Base-by-base conservation (phyloP, 2,329 filamentous ascomycete species). In the Venturia carpophila region DNA sequence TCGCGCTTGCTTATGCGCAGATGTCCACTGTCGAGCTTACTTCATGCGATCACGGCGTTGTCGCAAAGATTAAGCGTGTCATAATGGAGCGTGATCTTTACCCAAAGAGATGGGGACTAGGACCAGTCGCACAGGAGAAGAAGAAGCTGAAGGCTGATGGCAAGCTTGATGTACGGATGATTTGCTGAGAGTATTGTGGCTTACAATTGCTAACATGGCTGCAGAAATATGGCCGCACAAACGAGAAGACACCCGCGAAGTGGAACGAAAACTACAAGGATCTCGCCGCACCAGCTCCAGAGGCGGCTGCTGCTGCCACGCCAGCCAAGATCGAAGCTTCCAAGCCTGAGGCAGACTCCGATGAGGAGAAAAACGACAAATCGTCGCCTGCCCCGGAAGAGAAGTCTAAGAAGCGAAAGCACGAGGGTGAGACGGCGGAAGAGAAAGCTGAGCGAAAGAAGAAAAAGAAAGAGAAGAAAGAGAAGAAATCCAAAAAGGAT, bases 21-120 rank as follows among this genome's bases (percentile, higher is more conserved):
- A 99, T 99, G 94, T 96, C 92, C 47, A 96, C 92, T 2, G 92
- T 97, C 61, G 94, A 97, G 80, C 90, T 99, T 79, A 91, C 91
- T 39, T 93, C 92, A 42, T 97, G 94, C 79, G 92, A 97, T 75
- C 94, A 99, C 79, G 94, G 94, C 72, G 92, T 97, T 66, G 93
- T 97, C 67, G 94, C 94, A 71, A 97, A 97, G 84, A 91, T 99
- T 76, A 99, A 99, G 88, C 89, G 94, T 73, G 96, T 92, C 79
- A 99, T 99, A 78, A 99, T 99, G 94, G 94, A 99, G 84, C 90
- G 94, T 72, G 94, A 97, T 76, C 84, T 97, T 67, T 99, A 99
- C 84, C 94, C 94, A 69, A 86, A 92, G 76, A 84, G 93, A 82
- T 99, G 94, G 94, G 94, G 94, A 70, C 86, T 97, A 74, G 94